phyloP scores from a whole-genome alignment of 306 rosid species.

The Trifolium pratense region DNA sequence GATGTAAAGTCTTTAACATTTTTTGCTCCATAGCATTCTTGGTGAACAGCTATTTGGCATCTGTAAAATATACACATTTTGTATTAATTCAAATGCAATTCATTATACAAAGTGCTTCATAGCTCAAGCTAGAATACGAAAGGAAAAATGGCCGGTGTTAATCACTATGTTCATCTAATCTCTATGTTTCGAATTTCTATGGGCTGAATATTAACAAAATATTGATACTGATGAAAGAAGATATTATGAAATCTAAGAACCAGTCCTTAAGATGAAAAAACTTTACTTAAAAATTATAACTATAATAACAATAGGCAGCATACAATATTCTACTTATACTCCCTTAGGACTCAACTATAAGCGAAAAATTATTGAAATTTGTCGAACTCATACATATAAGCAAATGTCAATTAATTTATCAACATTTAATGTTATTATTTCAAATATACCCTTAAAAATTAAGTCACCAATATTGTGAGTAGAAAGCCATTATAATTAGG shows the following conservation, averaged over 20 bases:
- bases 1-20: constrained; percentile 90
- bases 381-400: background rate
- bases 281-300: background rate
- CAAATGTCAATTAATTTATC: background rate
- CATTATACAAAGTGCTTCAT: constrained; percentile 30
- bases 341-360: background rate
- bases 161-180: background rate
- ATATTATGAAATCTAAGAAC: constrained; percentile 24
- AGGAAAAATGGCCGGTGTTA: background rate
- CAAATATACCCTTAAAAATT: too few relatives aligned
- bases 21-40: constrained; percentile 99
- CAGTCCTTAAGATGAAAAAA: constrained; percentile 9
- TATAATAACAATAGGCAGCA: background rate
- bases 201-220: constrained; percentile 20
- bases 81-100: constrained; percentile 23
- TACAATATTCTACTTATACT: constrained; percentile 3
- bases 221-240: constrained; percentile 19
- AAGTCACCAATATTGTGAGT: too few relatives aligned
- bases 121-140: constrained; percentile 35
- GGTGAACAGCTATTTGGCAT: constrained; percentile 99
- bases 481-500: too few relatives aligned
- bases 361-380: background rate
- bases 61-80: constrained; percentile 51
- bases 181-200: background rate
- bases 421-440: too few relatives aligned